These are phyloP conservation scores for Cystobasidiaceae sp. DNA, from an alignment of 1,284 basidiomycete species.

Conservation along the genomic window DNA sequence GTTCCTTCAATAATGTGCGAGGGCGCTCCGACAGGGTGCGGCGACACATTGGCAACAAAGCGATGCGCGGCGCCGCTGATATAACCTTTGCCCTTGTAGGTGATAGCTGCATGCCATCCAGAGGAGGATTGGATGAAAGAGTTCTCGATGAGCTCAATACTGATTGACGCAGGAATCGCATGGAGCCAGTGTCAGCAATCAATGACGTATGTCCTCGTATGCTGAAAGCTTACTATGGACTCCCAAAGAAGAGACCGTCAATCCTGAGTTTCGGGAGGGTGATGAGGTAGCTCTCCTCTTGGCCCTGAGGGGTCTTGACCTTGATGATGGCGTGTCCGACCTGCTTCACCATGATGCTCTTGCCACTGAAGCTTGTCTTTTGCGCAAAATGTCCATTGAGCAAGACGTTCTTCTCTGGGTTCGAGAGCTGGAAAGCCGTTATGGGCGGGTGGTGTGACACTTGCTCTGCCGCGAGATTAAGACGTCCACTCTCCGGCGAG, in stretches of 20 bases:
- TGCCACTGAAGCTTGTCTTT: slow-evolving; percentile 69
- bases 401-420: slow-evolving; percentile 69
- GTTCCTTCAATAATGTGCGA: slow-evolving; percentile 72
- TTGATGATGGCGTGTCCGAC: slow-evolving; percentile 87
- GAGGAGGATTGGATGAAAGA: slow-evolving; percentile 78
- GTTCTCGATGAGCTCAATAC: slow-evolving; percentile 81
- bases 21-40: slow-evolving; percentile 45
- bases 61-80: slow-evolving; percentile 16
- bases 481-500: slow-evolving; percentile 61
- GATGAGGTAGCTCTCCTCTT: slow-evolving; percentile 74
- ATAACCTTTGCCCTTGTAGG: slow-evolving; percentile 46
- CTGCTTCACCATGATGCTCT: slow-evolving; percentile 84
- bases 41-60: slow-evolving; percentile 57
- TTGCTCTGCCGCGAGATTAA: slow-evolving; percentile 91
- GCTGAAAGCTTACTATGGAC: slow-evolving; percentile 45
- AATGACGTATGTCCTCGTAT: slow-evolving; percentile 34
- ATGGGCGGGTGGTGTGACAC: slow-evolving; percentile 79
- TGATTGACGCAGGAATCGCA: slow-evolving; percentile 7
- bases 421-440: slow-evolving; percentile 62
- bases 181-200: neutral
- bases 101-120: slow-evolving; percentile 61
- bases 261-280: slow-evolving; percentile 61
- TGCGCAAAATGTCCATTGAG: slow-evolving; percentile 90
- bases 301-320: slow-evolving; percentile 58
- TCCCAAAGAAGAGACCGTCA: slow-evolving; percentile 46